Conservation (phyloP, 2,329 filamentous ascomycete species). For the Trichothecium roseum region DNA sequence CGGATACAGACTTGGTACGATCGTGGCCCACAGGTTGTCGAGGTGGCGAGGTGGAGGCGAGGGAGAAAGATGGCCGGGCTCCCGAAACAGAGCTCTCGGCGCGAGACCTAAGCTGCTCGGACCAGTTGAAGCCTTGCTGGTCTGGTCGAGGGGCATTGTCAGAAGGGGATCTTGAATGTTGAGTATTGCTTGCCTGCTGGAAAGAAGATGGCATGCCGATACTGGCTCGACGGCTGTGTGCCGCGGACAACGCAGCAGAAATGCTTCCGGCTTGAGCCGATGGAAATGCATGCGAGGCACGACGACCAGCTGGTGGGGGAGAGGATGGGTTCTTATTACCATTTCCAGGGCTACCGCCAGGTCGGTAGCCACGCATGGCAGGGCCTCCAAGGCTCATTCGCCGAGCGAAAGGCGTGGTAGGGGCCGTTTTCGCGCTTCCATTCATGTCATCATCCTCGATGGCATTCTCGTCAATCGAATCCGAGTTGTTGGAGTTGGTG, state of each 20-base stretch:
- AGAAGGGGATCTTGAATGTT: conserved; percentile 50
- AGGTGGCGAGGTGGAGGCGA: conserved; percentile 34
- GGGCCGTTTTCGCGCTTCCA: conserved; percentile 42
- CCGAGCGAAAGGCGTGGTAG: conserved; percentile 66
- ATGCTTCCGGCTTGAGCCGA: conserved; percentile 17
- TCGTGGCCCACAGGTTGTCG: conserved; percentile 40
- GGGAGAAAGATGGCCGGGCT: conserved; percentile 47
- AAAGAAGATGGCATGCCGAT: conserved; percentile 19
- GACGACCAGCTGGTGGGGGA: conserved; percentile 22
- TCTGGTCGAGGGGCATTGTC: conserved; percentile 58
- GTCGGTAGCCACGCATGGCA: conserved; percentile 49
- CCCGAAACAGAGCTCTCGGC: conserved; percentile 66
- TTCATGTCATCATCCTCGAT: conserved; percentile 57
- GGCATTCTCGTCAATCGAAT: conserved; percentile 61
- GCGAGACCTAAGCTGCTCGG: conserved; percentile 85
- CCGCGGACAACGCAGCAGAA: conserved; percentile 19
- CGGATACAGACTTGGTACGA: conserved; percentile 59
- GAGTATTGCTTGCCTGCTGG: conserved; percentile 50
- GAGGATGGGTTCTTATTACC: conserved; percentile 43
- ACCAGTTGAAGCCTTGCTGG: conserved; percentile 88
- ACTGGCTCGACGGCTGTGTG: conserved; percentile 25
- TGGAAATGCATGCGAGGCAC: conserved; percentile 12
- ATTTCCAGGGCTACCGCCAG: conserved; percentile 48
- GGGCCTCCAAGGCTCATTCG: conserved; percentile 86
- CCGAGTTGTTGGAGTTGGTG: conserved; percentile 46